These are phyloP conservation scores for Cryptococcus maquisensis DNA, from an alignment of 1,284 basidiomycete genomes.

Conservation along the genomic window DNA sequence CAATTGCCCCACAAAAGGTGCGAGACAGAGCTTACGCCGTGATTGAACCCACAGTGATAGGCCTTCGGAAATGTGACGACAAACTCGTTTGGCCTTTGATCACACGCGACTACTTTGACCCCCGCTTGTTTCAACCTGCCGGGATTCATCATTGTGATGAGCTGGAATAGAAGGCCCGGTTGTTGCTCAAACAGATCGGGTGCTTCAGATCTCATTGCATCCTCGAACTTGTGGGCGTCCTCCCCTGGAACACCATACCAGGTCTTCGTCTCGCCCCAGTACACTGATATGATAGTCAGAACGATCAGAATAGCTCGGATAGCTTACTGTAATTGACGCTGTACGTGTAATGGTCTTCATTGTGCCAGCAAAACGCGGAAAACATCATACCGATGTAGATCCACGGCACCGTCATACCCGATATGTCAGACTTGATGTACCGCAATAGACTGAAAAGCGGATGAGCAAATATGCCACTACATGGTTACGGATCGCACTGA, in stretches of 20 bases:
- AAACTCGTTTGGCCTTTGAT: constrained; percentile 96
- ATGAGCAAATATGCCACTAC: constrained; percentile 42
- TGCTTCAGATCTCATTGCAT: constrained; percentile 89
- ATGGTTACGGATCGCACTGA: constrained; percentile 51
- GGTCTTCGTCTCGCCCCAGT: constrained; percentile 99
- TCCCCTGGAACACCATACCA: constrained; percentile 98
- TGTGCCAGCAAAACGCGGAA: constrained; percentile 99
- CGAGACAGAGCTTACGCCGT: constrained; percentile 64
- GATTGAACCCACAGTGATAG: constrained; percentile 98
- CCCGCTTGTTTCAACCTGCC: constrained; percentile 78
- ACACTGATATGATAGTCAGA: constrained; percentile 60
- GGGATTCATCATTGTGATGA: constrained; percentile 98
- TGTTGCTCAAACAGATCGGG: constrained; percentile 99
- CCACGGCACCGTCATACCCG: constrained; percentile 99
- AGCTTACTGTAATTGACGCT: constrained; percentile 84
- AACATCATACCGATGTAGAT: constrained; percentile 99
- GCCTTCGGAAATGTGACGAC: constrained; percentile 97
- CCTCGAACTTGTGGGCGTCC: constrained; percentile 93
- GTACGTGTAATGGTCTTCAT: constrained; percentile 99
- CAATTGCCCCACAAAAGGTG: constrained; percentile 8
- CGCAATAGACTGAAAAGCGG: constrained; percentile 39
- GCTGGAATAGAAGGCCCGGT: constrained; percentile 92
- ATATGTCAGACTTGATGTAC: constrained; percentile 98
- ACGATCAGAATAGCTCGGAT: constrained; percentile 13
- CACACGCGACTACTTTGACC: constrained; percentile 89